Evolutionary conservation across 768 basidiomycete species (phyloP), one percentile per base, ranked within the genome.

Genomic region (Erythrobasidium yunnanense): DNA sequence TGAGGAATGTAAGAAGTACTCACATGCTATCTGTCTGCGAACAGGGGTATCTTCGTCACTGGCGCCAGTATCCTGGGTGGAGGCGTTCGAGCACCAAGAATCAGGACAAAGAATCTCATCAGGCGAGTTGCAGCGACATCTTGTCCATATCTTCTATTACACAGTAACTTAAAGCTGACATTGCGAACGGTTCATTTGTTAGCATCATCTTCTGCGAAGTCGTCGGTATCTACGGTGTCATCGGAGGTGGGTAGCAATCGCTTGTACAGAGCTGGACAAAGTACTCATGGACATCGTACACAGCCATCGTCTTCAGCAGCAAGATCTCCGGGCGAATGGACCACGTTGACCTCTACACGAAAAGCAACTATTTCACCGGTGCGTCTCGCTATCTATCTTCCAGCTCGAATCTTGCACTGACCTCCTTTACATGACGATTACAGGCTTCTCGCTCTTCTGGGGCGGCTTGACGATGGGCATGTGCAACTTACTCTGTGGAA

Each of bases 191-290:
- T 35, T 18, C n/a, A 30, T 15, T 20, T 27, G 22, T 11, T 73
- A 96, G 93, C 71, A 90, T 97, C 79, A 96, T 99, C 74, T 96
- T 97, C 81, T 96, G 93, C 77, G 93, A 97, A 79, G 95, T 96
- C 74, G 92, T 99, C 29, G 95, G 93, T 66, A 97, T 99, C 74
- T 97, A 97, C 78, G 95, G 88, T 65, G 88, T 90, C 56, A 89
- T 91, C 49, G 69, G 69, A 32, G 52, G 77, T 77, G 38, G 23
- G 75, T n/a, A n/a, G n/a, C n/a, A n/a, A n/a, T n/a, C n/a, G n/a
- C n/a, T n/a, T n/a, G n/a, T n/a, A n/a, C n/a, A n/a, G n/a, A n/a
- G n/a, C n/a, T n/a, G n/a, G n/a, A n/a, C n/a, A n/a, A n/a, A n/a
- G n/a, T n/a, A n/a, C n/a, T n/a, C n/a, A n/a, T n/a, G n/a, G n/a